Conservation (phyloP, 768 basidiomycete species). For the Glaciozyma martinii region DNA sequence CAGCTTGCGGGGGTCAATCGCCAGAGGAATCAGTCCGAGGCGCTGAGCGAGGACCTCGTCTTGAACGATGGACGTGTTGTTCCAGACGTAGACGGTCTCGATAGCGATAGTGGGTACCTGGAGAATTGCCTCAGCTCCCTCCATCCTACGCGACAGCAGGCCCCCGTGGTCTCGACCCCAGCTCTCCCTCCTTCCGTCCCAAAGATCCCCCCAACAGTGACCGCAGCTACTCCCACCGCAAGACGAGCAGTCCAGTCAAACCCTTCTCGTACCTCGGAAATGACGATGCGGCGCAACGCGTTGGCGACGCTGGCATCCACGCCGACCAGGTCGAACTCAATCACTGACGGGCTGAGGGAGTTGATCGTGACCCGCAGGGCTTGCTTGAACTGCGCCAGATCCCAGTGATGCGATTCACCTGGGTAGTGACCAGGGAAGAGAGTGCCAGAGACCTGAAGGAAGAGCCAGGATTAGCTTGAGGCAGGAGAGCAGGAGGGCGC, state of each 20-base stretch:
- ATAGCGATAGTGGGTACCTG: constrained; percentile 87
- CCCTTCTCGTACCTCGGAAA: constrained; percentile 65
- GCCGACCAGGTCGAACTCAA: constrained; percentile 92
- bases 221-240: too few species aligned
- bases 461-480: neutral
- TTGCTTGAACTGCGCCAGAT: constrained; percentile 61
- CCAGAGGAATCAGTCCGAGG: constrained; percentile 82
- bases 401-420: constrained; percentile 76
- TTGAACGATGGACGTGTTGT: constrained; percentile 86
- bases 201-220: too few species aligned
- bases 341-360: constrained; percentile 33
- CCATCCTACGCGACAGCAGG: too few species aligned
- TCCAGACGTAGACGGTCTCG: constrained; percentile 83
- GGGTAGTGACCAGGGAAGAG: constrained; percentile 87
- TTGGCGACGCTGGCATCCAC: constrained; percentile 95
- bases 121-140: neutral
- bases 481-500: too few species aligned
- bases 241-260: too few species aligned
- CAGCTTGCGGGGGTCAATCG: constrained; percentile 68
- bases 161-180: too few species aligned
- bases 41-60: constrained; percentile 90
- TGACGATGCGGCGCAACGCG: constrained; percentile 80
- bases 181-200: too few species aligned
- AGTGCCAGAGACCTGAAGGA: constrained; percentile 63
- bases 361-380: constrained; percentile 45